phyloP scores from a whole-genome alignment of 352 stramenopile species.

The Phytophthora ohioensis region DNA sequence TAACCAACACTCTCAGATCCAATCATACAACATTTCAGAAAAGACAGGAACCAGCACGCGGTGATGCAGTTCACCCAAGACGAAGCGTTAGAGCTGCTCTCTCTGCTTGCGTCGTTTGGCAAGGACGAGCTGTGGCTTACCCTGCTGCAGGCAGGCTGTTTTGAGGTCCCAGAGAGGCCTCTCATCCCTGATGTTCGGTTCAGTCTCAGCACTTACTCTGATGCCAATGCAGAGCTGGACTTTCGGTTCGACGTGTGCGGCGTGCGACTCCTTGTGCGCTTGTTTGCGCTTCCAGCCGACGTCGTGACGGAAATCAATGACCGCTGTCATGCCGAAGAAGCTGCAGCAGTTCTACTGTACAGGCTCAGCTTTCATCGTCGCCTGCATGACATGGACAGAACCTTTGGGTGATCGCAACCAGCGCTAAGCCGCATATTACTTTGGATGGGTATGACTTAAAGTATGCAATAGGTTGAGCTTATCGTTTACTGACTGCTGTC shows the following conservation, averaged over 20 bases:
- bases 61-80: constrained; percentile 1
- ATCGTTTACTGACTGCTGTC: not conserved
- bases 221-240: constrained; percentile 9
- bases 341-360: not conserved
- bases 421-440: constrained; percentile 7
- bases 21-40: not conserved
- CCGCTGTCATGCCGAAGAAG: not conserved
- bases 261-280: not conserved
- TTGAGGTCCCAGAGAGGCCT: not conserved
- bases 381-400: constrained; percentile 8
- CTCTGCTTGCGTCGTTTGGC: not conserved
- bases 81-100: constrained; percentile 1
- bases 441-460: constrained; percentile 4
- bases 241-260: constrained; percentile 10
- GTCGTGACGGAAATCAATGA: constrained; percentile 5
- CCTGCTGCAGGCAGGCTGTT: not conserved
- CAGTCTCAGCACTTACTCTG: not conserved
- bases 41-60: not conserved
- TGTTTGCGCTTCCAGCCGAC: constrained; percentile 3
- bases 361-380: not conserved
- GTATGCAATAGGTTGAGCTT: not conserved
- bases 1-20: too few relatives aligned
- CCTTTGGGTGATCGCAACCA: not conserved
- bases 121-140: not conserved
- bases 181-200: constrained; percentile 5